A percentile compares a stretch with the other conserved stretches of the same genome.
Conservation (phyloP, 2,329 filamentous ascomycete genomes). For the Trichoderma cornu-damae region DNA sequence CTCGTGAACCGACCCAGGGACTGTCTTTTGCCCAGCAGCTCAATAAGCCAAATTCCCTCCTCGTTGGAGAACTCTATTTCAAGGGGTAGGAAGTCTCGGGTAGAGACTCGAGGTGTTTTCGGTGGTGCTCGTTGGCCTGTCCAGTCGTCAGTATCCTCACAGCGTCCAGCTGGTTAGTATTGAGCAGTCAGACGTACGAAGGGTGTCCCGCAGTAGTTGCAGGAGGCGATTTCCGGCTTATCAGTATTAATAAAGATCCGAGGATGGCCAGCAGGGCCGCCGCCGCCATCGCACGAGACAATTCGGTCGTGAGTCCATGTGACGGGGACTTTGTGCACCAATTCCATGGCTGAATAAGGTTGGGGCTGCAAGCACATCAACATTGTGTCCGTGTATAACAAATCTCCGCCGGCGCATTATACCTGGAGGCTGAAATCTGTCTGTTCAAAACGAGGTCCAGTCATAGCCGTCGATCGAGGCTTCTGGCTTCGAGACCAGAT, state of each 20-base stretch:
- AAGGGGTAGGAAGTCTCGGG: conserved; percentile 79
- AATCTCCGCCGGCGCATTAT: conserved; percentile 23
- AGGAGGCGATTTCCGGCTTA: conserved; percentile 87
- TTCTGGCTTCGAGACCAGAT: conserved; percentile 86
- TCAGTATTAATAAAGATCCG: conserved; percentile 96
- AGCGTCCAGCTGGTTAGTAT: neutral
- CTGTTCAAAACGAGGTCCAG: conserved; percentile 93
- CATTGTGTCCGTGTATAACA: neutral
- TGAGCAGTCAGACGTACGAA: conserved; percentile 60
- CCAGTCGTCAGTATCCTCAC: conserved; percentile 11
- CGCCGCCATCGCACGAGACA: conserved; percentile 87
- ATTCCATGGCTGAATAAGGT: conserved; percentile 83
- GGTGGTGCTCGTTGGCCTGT: conserved; percentile 86
- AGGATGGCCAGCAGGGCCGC: conserved; percentile 84
- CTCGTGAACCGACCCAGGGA: neutral
- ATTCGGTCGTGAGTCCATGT: conserved; percentile 78
- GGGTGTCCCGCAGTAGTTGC: conserved; percentile 89
- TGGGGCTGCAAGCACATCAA: conserved; percentile 58
- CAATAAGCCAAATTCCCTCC: neutral
- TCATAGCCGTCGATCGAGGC: conserved; percentile 78
- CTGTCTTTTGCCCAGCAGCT: conserved; percentile 1
- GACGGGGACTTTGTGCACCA: conserved; percentile 94
- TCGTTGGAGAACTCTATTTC: conserved; percentile 35
- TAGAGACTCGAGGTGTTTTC: conserved; percentile 75
- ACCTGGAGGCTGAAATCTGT: conserved; percentile 92